phyloP scores from a whole-genome alignment of 2,329 filamentous ascomycete species.

The Hymenoscyphus salicellus region DNA sequence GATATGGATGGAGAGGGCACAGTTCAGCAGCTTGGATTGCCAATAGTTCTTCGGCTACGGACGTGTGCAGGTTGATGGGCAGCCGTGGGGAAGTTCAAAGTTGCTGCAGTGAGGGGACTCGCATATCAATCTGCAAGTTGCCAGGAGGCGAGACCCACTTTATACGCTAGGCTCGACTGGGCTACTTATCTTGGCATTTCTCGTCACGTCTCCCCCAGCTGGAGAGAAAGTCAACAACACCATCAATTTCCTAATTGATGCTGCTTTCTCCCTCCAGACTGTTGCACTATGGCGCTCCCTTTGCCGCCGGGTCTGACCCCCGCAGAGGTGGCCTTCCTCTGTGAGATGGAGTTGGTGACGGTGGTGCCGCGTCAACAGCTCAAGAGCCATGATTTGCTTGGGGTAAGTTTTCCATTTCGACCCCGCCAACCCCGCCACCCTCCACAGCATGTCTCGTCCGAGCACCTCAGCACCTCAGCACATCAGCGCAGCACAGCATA shows the following conservation, averaged over 20 bases:
- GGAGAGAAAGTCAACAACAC: slow-evolving; percentile 5
- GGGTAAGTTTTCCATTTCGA: slow-evolving; percentile 55
- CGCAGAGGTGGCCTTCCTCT: slow-evolving; percentile 86
- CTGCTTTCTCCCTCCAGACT: neutral
- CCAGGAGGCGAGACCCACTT: neutral
- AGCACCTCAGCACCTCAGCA: neutral
- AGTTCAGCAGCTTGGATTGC: neutral
- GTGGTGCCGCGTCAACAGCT: slow-evolving; percentile 88
- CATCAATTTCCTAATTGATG: neutral
- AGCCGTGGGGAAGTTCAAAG: neutral
- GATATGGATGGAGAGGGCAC: neutral
- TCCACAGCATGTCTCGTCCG: slow-evolving; percentile 4
- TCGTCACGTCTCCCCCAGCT: neutral
- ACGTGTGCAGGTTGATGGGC: neutral
- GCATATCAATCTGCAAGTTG: neutral
- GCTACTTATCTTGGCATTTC: neutral
- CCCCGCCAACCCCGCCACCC: slow-evolving; percentile 32
- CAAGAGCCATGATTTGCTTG: slow-evolving; percentile 78
- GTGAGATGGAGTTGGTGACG: slow-evolving; percentile 96
- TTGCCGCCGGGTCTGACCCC: slow-evolving; percentile 62
- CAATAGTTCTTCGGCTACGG: neutral
- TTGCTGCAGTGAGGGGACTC: neutral
- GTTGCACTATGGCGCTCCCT: slow-evolving; percentile 34
- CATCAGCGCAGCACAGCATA: neutral
- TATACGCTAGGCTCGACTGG: neutral